Evolutionary conservation across 495 filamentous ascomycete species (phyloP).

Genomic region (Ramalina intermedia): DNA sequence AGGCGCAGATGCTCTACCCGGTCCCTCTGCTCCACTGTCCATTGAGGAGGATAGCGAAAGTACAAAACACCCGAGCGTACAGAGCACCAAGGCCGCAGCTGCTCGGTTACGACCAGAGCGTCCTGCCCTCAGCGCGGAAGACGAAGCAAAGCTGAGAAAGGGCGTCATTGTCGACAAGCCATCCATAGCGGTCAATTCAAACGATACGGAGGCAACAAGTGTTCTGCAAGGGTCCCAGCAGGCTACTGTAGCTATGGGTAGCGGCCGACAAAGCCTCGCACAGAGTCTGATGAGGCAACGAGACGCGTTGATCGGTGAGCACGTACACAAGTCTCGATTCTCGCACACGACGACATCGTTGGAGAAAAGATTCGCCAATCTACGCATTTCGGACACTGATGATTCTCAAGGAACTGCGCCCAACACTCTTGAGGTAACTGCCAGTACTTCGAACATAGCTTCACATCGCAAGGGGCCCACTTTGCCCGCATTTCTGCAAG

Average conservation of each 20-base stretch:
- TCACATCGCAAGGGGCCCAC: background rate
- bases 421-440: background rate
- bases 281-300: background rate
- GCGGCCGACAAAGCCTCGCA: background rate
- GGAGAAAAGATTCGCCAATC: conserved; percentile 20
- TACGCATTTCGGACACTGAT: conserved; percentile 8
- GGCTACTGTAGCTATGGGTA: background rate
- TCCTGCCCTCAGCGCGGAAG: too few relatives aligned
- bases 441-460: background rate
- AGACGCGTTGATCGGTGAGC: conserved; percentile 6
- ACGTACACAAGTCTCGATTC: conserved; percentile 5
- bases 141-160: too few relatives aligned
- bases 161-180: too few relatives aligned
- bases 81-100: too few relatives aligned
- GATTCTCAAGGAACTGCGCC: background rate
- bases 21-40: too few relatives aligned
- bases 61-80: too few relatives aligned
- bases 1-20: too few relatives aligned
- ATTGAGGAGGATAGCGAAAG: too few relatives aligned
- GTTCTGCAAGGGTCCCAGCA: background rate
- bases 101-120: too few relatives aligned
- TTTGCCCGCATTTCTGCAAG: conserved; percentile 3
- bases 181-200: background rate
- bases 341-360: conserved; percentile 10
- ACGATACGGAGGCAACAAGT: background rate